Evolutionary conservation across 495 filamentous ascomycete genomes (phyloP), one percentile per base, ranked within the genome.

Genomic region (Trichoderma virens): DNA sequence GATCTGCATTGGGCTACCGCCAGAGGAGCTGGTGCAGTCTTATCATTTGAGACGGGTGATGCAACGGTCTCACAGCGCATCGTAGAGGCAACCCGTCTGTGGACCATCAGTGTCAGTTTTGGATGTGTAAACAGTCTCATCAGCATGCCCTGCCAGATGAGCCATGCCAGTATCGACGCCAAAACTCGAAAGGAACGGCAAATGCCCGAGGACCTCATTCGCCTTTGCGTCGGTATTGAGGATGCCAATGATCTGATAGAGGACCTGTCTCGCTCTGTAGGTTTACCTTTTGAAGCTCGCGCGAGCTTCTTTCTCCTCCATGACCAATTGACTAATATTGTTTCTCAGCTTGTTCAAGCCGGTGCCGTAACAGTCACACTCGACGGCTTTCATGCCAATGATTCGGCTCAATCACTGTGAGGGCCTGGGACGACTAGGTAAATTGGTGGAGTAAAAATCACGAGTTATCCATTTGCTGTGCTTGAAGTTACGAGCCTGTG

Each of bases 91-190:
- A 90, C 94, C 4, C 83, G 90, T 67, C 78, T 98, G 30, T 98
- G 92, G 88, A 92, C 89, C 23, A 98, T 98, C 67, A 92, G 88
- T 66, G 94, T 98, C 62, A 94, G 90, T 68, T 98, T 98, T 73
- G 94, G 94, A 39, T 97, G 95, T 75, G 95, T 98, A 54, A 98
- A 98, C 76, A 94, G 90, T 77, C 74, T 98, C 75, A 98, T 98
- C 75, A 96, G 92, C 76, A 96, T 98, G 94, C 94, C 94, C 13
- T 98, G 94, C 69, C 91, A 90, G 65, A 98, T 98, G 94, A 98
- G 95, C 75, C 94, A 98, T 79, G 94, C 94, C 25, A 97, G 92
- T 72, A 98, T 98, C 73, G 95, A 98, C 74, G 90, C 89, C 65
- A 93, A 94, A 81, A 97, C 93, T 64, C 82, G 94, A 69, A 78